These are phyloP conservation scores for Dissophora ornata DNA, from an alignment of 192 early-diverging fungal genomes.

Conservation along the genomic window DNA sequence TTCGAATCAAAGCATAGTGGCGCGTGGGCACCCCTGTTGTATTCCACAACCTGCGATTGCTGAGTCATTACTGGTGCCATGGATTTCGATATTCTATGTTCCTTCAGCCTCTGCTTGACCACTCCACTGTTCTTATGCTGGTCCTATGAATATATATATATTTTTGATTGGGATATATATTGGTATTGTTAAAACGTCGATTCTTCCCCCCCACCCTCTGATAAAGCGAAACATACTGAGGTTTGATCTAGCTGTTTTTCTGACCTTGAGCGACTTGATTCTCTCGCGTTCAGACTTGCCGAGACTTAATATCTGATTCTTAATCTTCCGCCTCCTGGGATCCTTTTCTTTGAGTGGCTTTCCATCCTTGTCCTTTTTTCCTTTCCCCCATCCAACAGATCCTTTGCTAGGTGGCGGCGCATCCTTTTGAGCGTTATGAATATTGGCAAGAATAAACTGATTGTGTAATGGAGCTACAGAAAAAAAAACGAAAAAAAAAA, in stretches of 20 bases:
- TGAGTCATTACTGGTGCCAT: slow-evolving; percentile 36
- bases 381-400: slow-evolving; percentile 65
- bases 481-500: neutral
- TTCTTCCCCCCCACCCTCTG: too few relatives aligned
- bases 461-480: slow-evolving; percentile 71
- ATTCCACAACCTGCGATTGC: slow-evolving; percentile 52
- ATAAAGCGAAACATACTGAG: too few relatives aligned
- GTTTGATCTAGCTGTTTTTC: too few relatives aligned
- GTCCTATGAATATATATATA: slow-evolving; percentile 16
- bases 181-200: too few relatives aligned
- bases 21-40: slow-evolving; percentile 74
- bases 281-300: slow-evolving; percentile 74
- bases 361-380: slow-evolving; percentile 62
- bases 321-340: slow-evolving; percentile 69
- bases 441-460: slow-evolving; percentile 80
- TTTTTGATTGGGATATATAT: too few relatives aligned
- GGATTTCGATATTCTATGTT: slow-evolving; percentile 35
- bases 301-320: slow-evolving; percentile 76
- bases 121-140: slow-evolving; percentile 12
- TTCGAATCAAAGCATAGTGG: slow-evolving; percentile 76
- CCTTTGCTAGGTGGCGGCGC: slow-evolving; percentile 73
- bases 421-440: slow-evolving; percentile 80
- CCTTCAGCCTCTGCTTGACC: slow-evolving; percentile 33
- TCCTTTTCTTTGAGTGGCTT: slow-evolving; percentile 55
- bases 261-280: slow-evolving; percentile 72